Percentiles rank a stretch among this genome's conserved stretches.
Conservation (phyloP, 768 basidiomycete species). For the Cystobasidium tubakii region DNA sequence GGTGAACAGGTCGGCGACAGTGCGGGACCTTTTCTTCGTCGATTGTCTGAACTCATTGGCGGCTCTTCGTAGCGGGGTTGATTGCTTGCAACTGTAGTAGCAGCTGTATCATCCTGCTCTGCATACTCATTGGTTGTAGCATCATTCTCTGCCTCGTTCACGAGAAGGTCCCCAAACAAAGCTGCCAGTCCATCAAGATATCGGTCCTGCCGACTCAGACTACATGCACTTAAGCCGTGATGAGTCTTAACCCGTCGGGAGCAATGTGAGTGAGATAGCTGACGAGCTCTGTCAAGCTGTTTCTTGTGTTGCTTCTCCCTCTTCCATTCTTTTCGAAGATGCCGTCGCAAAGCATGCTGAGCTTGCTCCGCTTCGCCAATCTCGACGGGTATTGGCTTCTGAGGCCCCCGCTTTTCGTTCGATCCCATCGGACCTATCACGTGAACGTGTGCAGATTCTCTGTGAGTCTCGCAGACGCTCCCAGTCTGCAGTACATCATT, state of each 20-base stretch:
- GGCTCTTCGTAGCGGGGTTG: no score
- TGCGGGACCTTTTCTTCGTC: background rate
- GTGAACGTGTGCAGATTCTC: background rate
- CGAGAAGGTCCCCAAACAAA: background rate
- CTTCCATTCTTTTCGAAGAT: slow-evolving; percentile 13
- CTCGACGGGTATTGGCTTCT: background rate
- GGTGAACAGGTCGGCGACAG: slow-evolving; percentile 2
- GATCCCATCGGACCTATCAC: background rate
- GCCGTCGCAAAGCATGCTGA: background rate
- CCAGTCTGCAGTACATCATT: no score
- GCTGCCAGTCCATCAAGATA: background rate
- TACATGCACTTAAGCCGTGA: background rate
- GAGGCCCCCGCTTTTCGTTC: background rate
- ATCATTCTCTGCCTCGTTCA: background rate
- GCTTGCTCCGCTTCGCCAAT: background rate
- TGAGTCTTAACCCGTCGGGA: background rate
- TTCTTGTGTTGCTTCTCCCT: slow-evolving; percentile 2
- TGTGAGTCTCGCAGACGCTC: background rate
- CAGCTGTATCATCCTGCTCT: no score
- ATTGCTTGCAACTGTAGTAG: background rate
- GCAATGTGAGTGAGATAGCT: background rate
- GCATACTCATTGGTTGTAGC: background rate
- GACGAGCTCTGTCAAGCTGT: background rate
- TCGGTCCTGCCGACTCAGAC: background rate
- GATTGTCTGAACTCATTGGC: background rate